These are phyloP conservation scores for Botryotinia calthae DNA, from an alignment of 2,329 filamentous ascomycete species.

Conservation along the genomic window DNA sequence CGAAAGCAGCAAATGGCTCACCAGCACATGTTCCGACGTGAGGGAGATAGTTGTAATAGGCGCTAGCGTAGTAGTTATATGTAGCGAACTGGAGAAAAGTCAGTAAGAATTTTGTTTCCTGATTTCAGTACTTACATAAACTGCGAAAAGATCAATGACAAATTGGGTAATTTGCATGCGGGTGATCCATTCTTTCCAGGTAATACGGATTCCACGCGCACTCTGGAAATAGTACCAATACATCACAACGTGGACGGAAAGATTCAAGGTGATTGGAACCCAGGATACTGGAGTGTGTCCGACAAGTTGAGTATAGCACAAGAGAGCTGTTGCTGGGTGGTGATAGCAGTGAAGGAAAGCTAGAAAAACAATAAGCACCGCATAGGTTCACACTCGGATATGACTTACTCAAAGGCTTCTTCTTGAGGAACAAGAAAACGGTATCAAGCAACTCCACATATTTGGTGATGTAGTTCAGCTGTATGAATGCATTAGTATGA, in stretches of 20 bases:
- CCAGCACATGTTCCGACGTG: conserved; percentile 84
- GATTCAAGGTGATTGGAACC: conserved; percentile 89
- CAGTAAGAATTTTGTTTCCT: conserved; percentile 14
- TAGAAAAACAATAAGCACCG: conserved; percentile 33
- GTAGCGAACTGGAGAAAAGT: conserved; percentile 90
- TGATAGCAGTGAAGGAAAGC: conserved; percentile 99
- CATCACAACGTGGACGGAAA: conserved; percentile 96
- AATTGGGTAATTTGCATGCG: conserved; percentile 97
- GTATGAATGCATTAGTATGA: conserved; percentile 42
- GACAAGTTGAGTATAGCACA: conserved; percentile 96
- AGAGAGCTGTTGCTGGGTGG: conserved; percentile 91
- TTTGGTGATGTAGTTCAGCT: conserved; percentile 98
- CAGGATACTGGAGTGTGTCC: conserved; percentile 91
- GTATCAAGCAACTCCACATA: conserved; percentile 95
- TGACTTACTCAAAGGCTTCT: conserved; percentile 84
- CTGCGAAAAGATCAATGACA: conserved; percentile 84
- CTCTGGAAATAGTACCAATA: conserved; percentile 99
- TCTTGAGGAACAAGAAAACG: conserved; percentile 96
- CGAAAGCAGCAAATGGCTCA: conserved; percentile 93
- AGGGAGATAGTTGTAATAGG: conserved; percentile 82
- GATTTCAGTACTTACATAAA: conserved; percentile 12
- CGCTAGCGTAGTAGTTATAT: conserved; percentile 96
- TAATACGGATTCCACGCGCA: conserved; percentile 89
- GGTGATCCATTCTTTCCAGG: conserved; percentile 99
- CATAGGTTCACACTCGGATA: not conserved